phyloP scores from a whole-genome alignment of 768 basidiomycete species.

The Auriscalpium microsporum region DNA sequence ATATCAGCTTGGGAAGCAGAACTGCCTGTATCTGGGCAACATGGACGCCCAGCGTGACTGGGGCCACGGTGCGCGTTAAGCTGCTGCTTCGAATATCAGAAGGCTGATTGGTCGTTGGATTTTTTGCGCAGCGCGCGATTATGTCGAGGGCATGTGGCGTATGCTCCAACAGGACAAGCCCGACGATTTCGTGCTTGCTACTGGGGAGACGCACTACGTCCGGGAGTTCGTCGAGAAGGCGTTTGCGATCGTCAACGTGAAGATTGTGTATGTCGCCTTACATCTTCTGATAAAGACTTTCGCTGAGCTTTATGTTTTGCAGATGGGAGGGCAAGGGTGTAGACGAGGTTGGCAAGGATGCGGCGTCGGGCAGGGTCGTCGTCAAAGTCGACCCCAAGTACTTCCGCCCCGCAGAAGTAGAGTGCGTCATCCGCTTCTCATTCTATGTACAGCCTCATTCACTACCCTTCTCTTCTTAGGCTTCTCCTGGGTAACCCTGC shows the following conservation, averaged over 20 bases:
- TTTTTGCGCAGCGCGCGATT: slow-evolving; percentile 56
- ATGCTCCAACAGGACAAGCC: slow-evolving; percentile 84
- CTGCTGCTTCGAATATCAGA: not conserved
- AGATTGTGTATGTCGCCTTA: slow-evolving; percentile 44
- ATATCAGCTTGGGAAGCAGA: slow-evolving; percentile 83
- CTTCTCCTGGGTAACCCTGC: slow-evolving; percentile 80
- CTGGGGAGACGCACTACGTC: slow-evolving; percentile 92
- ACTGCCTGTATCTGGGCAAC: slow-evolving; percentile 90
- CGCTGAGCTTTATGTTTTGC: slow-evolving; percentile 7
- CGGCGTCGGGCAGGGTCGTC: slow-evolving; percentile 57
- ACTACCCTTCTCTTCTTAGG: slow-evolving; percentile 28
- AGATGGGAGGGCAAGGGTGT: slow-evolving; percentile 78
- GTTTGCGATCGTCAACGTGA: slow-evolving; percentile 59
- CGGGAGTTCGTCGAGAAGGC: slow-evolving; percentile 89
- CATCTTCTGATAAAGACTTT: not conserved
- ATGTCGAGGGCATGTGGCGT: slow-evolving; percentile 96
- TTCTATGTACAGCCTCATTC: not conserved
- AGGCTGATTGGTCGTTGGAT: not conserved
- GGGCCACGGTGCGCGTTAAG: slow-evolving; percentile 71
- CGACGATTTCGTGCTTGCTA: slow-evolving; percentile 91
- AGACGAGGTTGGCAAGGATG: slow-evolving; percentile 69
- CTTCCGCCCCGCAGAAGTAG: slow-evolving; percentile 95
- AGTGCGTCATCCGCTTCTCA: slow-evolving; percentile 41
- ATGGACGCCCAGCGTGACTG: slow-evolving; percentile 93
- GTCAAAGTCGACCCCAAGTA: slow-evolving; percentile 84